Conservation (phyloP, 768 basidiomycete species). For the Phanerodontia chrysosporium region DNA sequence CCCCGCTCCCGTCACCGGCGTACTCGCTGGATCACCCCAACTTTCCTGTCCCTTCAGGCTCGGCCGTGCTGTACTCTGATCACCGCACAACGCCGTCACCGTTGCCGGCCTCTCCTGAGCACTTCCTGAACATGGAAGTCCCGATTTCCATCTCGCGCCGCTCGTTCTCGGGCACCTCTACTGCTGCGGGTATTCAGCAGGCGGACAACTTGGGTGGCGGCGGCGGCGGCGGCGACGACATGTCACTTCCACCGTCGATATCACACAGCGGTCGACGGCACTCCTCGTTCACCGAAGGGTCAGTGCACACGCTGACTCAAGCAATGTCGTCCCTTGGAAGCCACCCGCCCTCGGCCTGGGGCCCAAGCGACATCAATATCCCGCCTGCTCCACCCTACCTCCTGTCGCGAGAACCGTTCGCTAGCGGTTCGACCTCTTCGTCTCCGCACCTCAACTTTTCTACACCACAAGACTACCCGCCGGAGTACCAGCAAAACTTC, state of each 20-base stretch:
- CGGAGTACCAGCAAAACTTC: not conserved
- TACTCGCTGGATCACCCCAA: not conserved
- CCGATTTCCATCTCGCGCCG: constrained; percentile 10
- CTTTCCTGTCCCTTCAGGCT: not conserved
- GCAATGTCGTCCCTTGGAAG: not conserved
- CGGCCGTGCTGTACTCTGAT: not conserved
- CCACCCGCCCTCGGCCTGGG: not conserved
- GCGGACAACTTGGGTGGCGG: too few relatives aligned
- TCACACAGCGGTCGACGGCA: constrained; percentile 1
- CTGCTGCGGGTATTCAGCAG: too few relatives aligned
- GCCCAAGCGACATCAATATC: not conserved
- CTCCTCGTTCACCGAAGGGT: not conserved
- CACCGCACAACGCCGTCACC: not conserved
- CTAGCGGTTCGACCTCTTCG: not conserved
- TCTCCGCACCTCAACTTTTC: not conserved
- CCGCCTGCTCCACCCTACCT: not conserved
- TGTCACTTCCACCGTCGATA: not conserved
- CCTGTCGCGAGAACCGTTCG: not conserved
- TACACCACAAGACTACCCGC: not conserved
- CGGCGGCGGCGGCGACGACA: not conserved
- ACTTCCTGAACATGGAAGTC: constrained; percentile 1
- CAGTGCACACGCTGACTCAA: not conserved
- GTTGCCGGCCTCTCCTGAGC: not conserved
- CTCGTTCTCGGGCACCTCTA: constrained; percentile 5
- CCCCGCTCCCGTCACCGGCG: not conserved